Percentiles rank a stretch among this genome's conserved stretches.
These are phyloP conservation scores for Candida anutae DNA, from an alignment of 1,139 yeast species.

Conservation along the genomic window DNA sequence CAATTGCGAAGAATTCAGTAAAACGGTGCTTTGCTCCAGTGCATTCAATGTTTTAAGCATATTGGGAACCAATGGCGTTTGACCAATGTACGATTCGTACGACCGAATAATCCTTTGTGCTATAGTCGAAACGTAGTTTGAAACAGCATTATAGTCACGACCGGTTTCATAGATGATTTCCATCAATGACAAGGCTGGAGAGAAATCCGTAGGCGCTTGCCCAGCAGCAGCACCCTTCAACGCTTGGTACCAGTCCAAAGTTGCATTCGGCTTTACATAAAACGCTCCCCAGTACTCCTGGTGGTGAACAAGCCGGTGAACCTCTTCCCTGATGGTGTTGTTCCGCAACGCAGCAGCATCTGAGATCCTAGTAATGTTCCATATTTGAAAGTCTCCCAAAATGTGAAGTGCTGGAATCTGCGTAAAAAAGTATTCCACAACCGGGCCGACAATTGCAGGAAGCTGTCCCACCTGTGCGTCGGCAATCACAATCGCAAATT, in stretches of 20 bases:
- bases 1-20: constrained; percentile 15
- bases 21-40: constrained; percentile 11
- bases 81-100: constrained; percentile 10
- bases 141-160: constrained; percentile 23
- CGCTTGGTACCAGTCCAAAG: constrained; percentile 14
- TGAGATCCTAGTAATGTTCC: constrained; percentile 13
- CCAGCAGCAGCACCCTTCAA: constrained; percentile 8
- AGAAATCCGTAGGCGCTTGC: constrained; percentile 10
- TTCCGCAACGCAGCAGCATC: constrained; percentile 13
- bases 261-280: constrained; percentile 22
- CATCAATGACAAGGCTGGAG: constrained; percentile 12
- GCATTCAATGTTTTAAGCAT: constrained; percentile 15
- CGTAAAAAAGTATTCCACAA: constrained; percentile 17
- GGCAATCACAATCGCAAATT: constrained; percentile 20
- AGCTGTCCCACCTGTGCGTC: constrained; percentile 15
- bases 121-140: constrained; percentile 14
- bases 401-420: constrained; percentile 13
- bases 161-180: constrained; percentile 26
- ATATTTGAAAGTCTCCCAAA: constrained; percentile 18
- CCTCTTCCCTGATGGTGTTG: constrained; percentile 18
- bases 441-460: constrained; percentile 19
- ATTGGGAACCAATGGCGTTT: constrained; percentile 13
- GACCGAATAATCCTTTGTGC: constrained; percentile 10
- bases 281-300: constrained; percentile 25
- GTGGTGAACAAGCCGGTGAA: constrained; percentile 22